Conservation (phyloP, 208 protist genomes). For the Leishmania braziliensis region DNA sequence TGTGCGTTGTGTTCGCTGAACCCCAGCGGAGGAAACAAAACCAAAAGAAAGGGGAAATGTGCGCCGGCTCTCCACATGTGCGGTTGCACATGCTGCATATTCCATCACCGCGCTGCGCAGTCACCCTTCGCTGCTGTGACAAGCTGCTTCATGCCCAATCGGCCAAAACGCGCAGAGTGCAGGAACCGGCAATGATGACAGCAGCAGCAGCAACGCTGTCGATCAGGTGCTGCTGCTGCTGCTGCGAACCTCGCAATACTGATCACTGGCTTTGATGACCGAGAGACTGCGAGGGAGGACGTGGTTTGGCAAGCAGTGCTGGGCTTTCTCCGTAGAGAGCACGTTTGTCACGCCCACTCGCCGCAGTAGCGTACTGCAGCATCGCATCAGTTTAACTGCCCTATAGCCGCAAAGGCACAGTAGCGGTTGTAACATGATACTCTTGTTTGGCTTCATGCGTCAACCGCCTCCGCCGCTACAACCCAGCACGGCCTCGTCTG, state of each 20-base stretch:
- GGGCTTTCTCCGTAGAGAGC: background rate
- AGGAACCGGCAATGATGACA: background rate
- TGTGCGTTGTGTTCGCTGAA: no score
- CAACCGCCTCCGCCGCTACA: no score
- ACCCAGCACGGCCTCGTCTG: background rate
- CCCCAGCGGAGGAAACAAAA: background rate
- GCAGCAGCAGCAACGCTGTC: background rate
- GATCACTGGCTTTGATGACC: background rate
- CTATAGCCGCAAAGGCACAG: background rate
- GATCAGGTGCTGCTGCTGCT: background rate
- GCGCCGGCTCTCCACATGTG: constrained; percentile 44
- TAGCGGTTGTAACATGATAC: background rate
- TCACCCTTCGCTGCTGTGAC: background rate
- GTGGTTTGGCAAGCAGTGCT: background rate
- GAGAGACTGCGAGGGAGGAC: background rate
- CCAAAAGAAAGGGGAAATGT: constrained; percentile 10
- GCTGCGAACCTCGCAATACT: background rate
- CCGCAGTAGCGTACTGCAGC: constrained; percentile 8
- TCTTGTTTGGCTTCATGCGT: constrained; percentile 14
- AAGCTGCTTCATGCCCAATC: background rate
- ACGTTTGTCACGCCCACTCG: background rate
- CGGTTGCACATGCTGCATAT: constrained; percentile 55
- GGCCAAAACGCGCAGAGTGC: background rate
- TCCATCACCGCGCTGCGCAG: constrained; percentile 30
- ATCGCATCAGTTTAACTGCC: background rate